Conservation (phyloP, 2,329 filamentous ascomycete species). For the Hymenoscyphus fructigenus region DNA sequence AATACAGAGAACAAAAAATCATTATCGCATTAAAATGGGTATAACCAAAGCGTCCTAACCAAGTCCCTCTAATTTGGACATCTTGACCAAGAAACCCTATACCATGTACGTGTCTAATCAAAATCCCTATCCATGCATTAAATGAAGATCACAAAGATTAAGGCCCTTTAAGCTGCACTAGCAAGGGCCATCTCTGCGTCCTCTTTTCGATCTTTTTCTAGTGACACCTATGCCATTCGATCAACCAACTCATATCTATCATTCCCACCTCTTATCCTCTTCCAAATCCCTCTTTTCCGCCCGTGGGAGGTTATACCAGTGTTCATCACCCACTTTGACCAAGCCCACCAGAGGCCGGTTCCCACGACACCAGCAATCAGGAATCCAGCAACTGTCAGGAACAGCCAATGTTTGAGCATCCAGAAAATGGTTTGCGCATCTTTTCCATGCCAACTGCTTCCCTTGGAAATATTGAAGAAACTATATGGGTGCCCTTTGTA, state of each 20-base stretch:
- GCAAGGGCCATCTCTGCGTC: conserved; percentile 25
- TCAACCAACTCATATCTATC: conserved; percentile 35
- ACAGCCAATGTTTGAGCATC: conserved; percentile 45
- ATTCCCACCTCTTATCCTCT: conserved; percentile 26
- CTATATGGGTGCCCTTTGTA: conserved; percentile 69
- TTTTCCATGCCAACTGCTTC: conserved; percentile 47
- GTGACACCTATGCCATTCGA: conserved; percentile 29
- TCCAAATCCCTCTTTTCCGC: conserved; percentile 27
- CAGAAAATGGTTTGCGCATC: conserved; percentile 50
- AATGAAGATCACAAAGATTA: background rate
- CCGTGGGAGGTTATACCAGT: conserved; percentile 17
- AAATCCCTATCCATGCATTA: background rate
- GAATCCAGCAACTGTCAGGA: conserved; percentile 39
- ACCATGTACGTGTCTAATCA: no score
- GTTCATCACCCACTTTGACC: conserved; percentile 32
- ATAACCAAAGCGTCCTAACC: no score
- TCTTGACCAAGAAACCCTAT: no score
- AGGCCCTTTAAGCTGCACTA: conserved; percentile 34
- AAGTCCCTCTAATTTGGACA: no score
- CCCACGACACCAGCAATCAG: conserved; percentile 34
- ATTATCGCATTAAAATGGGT: no score
- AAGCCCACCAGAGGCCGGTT: conserved; percentile 30
- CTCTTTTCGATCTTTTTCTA: background rate
- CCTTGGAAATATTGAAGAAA: conserved; percentile 59
- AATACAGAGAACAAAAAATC: no score